Percentiles rank a stretch among this genome's conserved stretches.
These are phyloP conservation scores for Alloteropsis semialata DNA, from an alignment of 176 grass and related monocot species.

Conservation along the genomic window DNA sequence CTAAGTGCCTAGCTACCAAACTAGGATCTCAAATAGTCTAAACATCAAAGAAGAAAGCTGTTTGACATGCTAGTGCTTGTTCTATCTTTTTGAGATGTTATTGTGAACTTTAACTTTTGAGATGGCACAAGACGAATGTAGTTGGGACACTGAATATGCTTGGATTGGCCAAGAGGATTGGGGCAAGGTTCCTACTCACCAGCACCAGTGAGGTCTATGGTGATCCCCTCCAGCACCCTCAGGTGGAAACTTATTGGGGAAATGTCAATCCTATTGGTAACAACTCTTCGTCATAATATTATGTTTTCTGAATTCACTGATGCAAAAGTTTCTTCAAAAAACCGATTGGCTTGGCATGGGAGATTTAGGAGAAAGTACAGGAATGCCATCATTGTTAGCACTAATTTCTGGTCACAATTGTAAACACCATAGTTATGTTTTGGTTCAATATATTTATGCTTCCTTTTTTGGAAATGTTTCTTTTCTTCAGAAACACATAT, in stretches of 20 bases:
- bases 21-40: background rate
- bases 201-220: slow-evolving; percentile 91
- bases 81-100: slow-evolving; percentile 17
- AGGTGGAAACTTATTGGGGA: slow-evolving; percentile 93
- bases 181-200: slow-evolving; percentile 73
- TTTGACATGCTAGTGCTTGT: slow-evolving; percentile 3
- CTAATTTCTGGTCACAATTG: background rate
- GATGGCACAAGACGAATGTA: slow-evolving; percentile 81
- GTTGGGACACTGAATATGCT: slow-evolving; percentile 92
- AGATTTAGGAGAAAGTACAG: background rate
- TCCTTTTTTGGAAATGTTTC: background rate
- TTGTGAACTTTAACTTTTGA: slow-evolving; percentile 35
- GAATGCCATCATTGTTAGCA: background rate
- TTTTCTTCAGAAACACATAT: background rate
- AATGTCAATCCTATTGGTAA: slow-evolving; percentile 95
- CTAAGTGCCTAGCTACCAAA: slow-evolving; percentile 14
- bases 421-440: background rate
- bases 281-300: background rate
- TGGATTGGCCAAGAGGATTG: slow-evolving; percentile 83
- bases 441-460: background rate
- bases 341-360: background rate
- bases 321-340: background rate
- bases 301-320: background rate
- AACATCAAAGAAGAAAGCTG: background rate
- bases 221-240: slow-evolving; percentile 80